Conservation (phyloP, 1,139 yeast genomes). For the Blastobotrys proliferans region DNA sequence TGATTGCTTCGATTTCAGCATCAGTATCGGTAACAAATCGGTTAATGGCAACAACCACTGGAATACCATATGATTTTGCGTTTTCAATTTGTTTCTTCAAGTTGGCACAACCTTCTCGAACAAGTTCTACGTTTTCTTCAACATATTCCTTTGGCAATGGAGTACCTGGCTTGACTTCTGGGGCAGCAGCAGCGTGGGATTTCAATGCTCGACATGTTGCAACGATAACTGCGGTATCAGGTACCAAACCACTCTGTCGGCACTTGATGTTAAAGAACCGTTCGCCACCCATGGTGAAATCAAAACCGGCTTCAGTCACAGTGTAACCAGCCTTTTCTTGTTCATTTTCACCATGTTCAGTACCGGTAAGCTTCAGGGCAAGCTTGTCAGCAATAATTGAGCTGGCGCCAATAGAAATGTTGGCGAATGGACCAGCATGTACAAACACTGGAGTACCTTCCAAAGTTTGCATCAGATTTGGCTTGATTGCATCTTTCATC, state of each 20-base stretch:
- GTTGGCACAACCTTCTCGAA: constrained; percentile 82
- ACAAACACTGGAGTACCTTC: constrained; percentile 98
- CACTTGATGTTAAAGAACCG: constrained; percentile 95
- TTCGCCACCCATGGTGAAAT: constrained; percentile 99
- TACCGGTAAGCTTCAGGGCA: constrained; percentile 90
- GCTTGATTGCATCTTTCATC: constrained; percentile 95
- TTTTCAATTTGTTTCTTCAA: constrained; percentile 87
- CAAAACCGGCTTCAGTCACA: constrained; percentile 97
- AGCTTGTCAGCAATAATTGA: constrained; percentile 93
- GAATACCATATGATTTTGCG: constrained; percentile 82
- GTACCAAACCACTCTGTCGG: constrained; percentile 84
- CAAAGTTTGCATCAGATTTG: constrained; percentile 94
- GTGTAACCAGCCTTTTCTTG: constrained; percentile 81
- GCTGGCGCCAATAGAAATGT: constrained; percentile 94
- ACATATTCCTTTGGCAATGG: constrained; percentile 84
- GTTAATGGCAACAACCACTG: constrained; percentile 95
- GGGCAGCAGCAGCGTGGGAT: constrained; percentile 99
- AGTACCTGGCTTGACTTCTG: constrained; percentile 94
- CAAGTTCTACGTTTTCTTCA: constrained; percentile 79
- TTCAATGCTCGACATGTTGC: constrained; percentile 97
- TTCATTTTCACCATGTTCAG: constrained; percentile 48
- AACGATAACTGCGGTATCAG: constrained; percentile 91
- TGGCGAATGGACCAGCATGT: constrained; percentile 98
- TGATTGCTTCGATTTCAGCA: constrained; percentile 79
- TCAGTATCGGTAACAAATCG: constrained; percentile 82